Percentiles rank a stretch among this genome's conserved stretches.
Conservation (phyloP, 345 rosid species). For the Heritiera fomes region DNA sequence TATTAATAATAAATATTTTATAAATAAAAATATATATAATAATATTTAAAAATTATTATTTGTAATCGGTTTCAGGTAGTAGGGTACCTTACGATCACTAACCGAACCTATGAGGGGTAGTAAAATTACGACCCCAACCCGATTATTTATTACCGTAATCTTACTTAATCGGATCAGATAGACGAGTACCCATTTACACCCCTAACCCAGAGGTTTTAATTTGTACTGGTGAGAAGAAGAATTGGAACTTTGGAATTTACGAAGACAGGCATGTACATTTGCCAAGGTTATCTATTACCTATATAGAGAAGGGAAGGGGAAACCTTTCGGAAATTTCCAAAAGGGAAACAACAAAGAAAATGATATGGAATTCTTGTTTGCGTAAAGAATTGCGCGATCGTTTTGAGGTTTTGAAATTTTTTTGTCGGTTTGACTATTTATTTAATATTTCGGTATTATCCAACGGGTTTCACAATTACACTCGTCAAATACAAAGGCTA, state of each 20-base stretch:
- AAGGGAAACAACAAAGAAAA: neutral
- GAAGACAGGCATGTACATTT: neutral
- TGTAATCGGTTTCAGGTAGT: too few species aligned
- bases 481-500: neutral
- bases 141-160: too few species aligned
- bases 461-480: neutral
- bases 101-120: too few species aligned
- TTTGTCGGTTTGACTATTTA: neutral
- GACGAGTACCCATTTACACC: too few species aligned
- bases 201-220: too few species aligned
- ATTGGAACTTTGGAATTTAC: neutral
- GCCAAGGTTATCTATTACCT: neutral
- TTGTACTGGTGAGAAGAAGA: neutral
- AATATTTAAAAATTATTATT: too few species aligned
- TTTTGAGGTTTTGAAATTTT: neutral
- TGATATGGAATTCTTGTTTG: neutral
- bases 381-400: neutral
- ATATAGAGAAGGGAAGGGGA: neutral
- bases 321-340: neutral
- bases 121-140: too few species aligned
- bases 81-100: too few species aligned
- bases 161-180: too few species aligned
- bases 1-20: too few species aligned
- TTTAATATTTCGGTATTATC: neutral
- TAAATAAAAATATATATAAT: too few species aligned